These are phyloP conservation scores for Lactarius sp. DNA, from an alignment of 768 basidiomycete genomes.

Conservation along the genomic window DNA sequence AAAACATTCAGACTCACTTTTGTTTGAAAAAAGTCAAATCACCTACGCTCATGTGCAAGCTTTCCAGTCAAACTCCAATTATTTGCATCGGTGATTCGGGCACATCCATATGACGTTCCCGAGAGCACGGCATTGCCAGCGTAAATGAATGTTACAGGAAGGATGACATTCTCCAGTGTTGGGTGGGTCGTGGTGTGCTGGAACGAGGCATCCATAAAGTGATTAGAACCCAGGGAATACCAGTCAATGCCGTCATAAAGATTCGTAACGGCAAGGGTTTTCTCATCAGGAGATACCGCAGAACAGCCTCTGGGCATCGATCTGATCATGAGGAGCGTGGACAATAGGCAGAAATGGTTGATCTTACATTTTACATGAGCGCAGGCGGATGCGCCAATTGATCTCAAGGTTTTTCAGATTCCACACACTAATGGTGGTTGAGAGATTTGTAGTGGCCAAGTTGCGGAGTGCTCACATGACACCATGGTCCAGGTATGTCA, in stretches of 20 bases:
- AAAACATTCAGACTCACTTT: no score
- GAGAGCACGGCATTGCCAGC: neutral
- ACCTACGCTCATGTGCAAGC: no score
- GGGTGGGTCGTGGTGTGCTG: neutral
- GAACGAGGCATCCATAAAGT: neutral
- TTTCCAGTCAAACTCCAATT: no score
- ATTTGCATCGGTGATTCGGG: neutral
- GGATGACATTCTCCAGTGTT: neutral
- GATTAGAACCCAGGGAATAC: neutral
- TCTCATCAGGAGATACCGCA: neutral
- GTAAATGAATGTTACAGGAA: neutral
- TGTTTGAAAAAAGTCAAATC: no score
- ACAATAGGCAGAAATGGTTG: no score
- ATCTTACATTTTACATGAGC: no score
- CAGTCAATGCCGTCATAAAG: neutral
- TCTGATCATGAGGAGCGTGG: neutral
- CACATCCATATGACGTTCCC: neutral
- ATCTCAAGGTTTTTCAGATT: no score
- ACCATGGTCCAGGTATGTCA: no score
- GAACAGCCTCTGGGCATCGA: neutral
- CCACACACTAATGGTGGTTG: no score
- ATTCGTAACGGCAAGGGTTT: neutral
- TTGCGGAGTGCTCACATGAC: no score
- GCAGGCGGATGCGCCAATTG: no score
- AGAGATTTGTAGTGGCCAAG: no score